Evolutionary conservation across 768 basidiomycete genomes (phyloP), one percentile per base, ranked within the genome.

Genomic region (Trametes maxima): DNA sequence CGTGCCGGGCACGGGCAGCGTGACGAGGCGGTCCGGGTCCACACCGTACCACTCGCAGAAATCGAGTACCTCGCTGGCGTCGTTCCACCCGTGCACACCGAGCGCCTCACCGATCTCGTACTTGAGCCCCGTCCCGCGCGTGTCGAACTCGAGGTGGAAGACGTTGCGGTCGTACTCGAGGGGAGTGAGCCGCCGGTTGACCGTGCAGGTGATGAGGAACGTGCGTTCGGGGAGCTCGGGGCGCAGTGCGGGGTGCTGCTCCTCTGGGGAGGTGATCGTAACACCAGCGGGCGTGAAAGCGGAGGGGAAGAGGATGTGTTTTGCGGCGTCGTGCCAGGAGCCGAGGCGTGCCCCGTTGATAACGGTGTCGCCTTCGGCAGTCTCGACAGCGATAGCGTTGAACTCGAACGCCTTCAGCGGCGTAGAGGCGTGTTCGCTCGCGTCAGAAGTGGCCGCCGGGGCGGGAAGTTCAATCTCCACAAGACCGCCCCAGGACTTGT

Each of bases 51-150:
- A 96, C 14, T 74, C 65, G 72, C 95, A 95, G 76, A 99, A 98
- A 57, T 94, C 88, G 19, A 84, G 73, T 2, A 97, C 94, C 64
- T 99, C 96, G 54, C 82, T 75, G 43, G 84, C 84, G 70, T 98
- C 95, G 74, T 99, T 98, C 95, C 95, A 98, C 7, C 97, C 97
- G 72, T 99, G 95, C 44, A 98, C 81, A 45, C 95, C 97, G 42
- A 99, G 86, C 13, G 97, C 97, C 76, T 98, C 97, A 58, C 97
- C 97, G 57, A 98, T 94, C 37, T 85, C 87, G 74, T 99, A 99
- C 76, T 90, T 94, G 63, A 99, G 82, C 10, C 95, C 95, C 22
- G 97, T 99, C 35, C 92, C 92, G 25, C 84, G 78, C 2, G 92
- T 94, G 72, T 95, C 87, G 72, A 99, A 95, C 78, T 98, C 97